phyloP scores from a whole-genome alignment of 371 early-diverging fungal genomes.

The Rhizomucor pusillus region DNA sequence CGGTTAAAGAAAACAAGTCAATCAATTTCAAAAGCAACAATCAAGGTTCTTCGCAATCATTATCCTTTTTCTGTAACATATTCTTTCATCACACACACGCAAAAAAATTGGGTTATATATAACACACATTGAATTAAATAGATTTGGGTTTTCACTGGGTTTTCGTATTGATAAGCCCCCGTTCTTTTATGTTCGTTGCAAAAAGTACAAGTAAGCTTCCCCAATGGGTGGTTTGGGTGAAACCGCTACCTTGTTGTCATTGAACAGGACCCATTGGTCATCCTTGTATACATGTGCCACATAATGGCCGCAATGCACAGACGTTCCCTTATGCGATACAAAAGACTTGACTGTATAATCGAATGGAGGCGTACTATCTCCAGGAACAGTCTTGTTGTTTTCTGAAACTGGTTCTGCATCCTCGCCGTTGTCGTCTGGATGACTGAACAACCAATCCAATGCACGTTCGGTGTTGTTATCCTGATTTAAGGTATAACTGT shows the following conservation, averaged over 20 bases:
- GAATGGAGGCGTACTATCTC: conserved; percentile 51
- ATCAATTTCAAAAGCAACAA: neutral
- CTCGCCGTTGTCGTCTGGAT: conserved; percentile 69
- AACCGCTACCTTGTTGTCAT: conserved; percentile 91
- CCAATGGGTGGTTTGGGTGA: conserved; percentile 64
- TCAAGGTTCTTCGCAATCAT: neutral
- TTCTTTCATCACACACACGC: neutral
- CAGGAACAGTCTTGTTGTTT: conserved; percentile 6
- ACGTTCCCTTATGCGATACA: conserved; percentile 96
- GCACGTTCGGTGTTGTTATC: conserved; percentile 85
- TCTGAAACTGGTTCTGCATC: conserved; percentile 10
- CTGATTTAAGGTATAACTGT: conserved; percentile 28
- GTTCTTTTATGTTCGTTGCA: conserved; percentile 25
- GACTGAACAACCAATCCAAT: conserved; percentile 92
- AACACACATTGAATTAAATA: too few species aligned
- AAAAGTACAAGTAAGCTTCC: conserved; percentile 73
- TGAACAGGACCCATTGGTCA: conserved; percentile 86
- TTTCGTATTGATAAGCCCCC: neutral
- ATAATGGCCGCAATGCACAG: conserved; percentile 96
- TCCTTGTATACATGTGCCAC: conserved; percentile 80
- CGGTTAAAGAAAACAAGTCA: conserved; percentile 12
- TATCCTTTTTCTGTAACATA: neutral
- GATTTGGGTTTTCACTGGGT: too few species aligned
- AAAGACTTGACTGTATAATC: conserved; percentile 77
- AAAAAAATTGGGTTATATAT: neutral